Conservation (phyloP, 148 eudicot genomes). For the Rhododendron ferrugineum region DNA sequence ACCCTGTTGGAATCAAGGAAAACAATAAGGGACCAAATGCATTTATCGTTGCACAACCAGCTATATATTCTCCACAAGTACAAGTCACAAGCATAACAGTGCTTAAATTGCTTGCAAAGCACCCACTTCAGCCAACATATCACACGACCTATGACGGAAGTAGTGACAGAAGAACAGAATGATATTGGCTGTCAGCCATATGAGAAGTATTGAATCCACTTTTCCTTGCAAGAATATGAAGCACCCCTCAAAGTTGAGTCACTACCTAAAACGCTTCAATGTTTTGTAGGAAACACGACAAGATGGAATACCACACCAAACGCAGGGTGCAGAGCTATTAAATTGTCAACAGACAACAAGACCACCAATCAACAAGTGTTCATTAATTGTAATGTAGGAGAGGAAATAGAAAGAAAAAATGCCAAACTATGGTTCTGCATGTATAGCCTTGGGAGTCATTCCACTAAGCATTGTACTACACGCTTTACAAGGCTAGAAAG, state of each 20-base stretch:
- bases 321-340: neutral
- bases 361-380: neutral
- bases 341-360: neutral
- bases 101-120: too few relatives aligned
- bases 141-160: neutral
- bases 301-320: neutral
- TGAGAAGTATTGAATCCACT: neutral
- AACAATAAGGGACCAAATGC: neutral
- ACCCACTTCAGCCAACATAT: neutral
- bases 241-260: too few relatives aligned
- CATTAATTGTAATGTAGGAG: neutral
- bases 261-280: neutral
- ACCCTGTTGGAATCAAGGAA: constrained; percentile 41
- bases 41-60: neutral
- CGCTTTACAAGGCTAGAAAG: neutral
- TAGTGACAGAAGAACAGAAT: neutral
- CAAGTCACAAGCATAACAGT: neutral
- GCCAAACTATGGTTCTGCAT: neutral
- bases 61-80: neutral
- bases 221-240: too few relatives aligned
- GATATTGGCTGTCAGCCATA: neutral
- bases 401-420: neutral
- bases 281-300: neutral
- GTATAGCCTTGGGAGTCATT: neutral
- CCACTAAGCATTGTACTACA: neutral